These are phyloP conservation scores for Setaria viridis DNA, from an alignment of 202 grass and related monocot genomes.

Conservation along the genomic window DNA sequence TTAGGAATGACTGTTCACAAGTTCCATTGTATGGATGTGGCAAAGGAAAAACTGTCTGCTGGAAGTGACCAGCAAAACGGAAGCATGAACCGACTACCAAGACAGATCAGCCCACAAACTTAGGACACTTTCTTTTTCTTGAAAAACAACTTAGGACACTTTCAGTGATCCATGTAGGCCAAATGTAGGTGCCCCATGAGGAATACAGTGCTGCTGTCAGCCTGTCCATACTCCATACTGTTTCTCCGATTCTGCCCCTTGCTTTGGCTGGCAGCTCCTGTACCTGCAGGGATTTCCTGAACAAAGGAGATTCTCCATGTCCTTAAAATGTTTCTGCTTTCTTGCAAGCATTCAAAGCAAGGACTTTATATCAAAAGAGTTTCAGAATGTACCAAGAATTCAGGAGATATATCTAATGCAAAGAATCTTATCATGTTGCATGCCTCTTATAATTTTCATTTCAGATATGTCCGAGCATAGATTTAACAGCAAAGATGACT, in stretches of 20 bases:
- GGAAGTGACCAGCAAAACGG: background rate
- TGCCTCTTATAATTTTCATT: background rate
- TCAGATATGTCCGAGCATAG: background rate
- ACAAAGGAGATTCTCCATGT: conserved; percentile 36
- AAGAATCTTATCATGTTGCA: background rate
- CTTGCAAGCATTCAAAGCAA: conserved; percentile 26
- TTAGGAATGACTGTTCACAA: background rate
- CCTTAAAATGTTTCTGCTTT: conserved; percentile 19
- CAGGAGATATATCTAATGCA: background rate
- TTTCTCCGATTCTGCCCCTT: conserved; percentile 18
- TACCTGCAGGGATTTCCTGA: conserved; percentile 39
- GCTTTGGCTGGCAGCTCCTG: conserved; percentile 37
- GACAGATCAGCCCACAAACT: background rate
- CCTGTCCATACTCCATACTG: background rate
- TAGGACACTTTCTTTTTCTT: background rate
- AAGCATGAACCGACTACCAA: background rate
- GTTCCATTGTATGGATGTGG: background rate
- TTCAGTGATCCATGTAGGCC: background rate
- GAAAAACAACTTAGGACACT: background rate
- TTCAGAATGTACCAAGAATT: background rate
- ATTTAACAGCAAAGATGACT: conserved; percentile 33
- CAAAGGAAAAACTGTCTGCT: background rate
- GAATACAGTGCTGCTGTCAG: conserved; percentile 8
- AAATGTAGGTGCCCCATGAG: conserved; percentile 22
- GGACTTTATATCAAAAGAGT: background rate